phyloP scores from a whole-genome alignment of 257 asterid genomes.

The Ophiorrhiza pumila region DNA sequence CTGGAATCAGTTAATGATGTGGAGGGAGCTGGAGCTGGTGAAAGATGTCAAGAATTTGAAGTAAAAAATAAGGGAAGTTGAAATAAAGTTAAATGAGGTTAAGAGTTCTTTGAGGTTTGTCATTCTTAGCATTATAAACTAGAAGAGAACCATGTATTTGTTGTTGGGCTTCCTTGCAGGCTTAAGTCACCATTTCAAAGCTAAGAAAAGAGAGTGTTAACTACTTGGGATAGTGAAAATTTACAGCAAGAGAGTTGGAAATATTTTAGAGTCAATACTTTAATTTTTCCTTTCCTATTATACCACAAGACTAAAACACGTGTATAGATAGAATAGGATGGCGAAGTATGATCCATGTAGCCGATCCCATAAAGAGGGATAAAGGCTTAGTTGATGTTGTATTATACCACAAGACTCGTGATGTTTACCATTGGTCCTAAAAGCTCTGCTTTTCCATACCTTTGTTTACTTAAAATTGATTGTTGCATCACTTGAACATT shows the following conservation, averaged over 20 bases:
- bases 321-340: too few relatives aligned
- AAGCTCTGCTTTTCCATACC: not conserved
- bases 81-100: constrained; percentile 40
- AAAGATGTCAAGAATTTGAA: constrained; percentile 31
- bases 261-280: too few relatives aligned
- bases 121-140: not conserved
- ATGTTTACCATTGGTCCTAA: not conserved
- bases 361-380: too few relatives aligned
- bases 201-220: constrained; percentile 48
- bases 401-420: too few relatives aligned
- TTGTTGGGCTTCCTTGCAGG: constrained; percentile 37
- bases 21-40: constrained; percentile 22
- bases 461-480: not conserved
- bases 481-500: not conserved
- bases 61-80: constrained; percentile 30
- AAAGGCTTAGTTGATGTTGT: too few relatives aligned
- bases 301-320: too few relatives aligned
- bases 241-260: constrained; percentile 61
- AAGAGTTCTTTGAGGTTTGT: constrained; percentile 6
- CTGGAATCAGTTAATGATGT: constrained; percentile 17
- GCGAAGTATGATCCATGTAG: too few relatives aligned
- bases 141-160: not conserved
- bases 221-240: constrained; percentile 38
- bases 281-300: not conserved
- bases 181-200: constrained; percentile 48